Evolutionary conservation across 2,329 filamentous ascomycete genomes (phyloP).

Genomic region (Sclerotinia trifoliorum): DNA sequence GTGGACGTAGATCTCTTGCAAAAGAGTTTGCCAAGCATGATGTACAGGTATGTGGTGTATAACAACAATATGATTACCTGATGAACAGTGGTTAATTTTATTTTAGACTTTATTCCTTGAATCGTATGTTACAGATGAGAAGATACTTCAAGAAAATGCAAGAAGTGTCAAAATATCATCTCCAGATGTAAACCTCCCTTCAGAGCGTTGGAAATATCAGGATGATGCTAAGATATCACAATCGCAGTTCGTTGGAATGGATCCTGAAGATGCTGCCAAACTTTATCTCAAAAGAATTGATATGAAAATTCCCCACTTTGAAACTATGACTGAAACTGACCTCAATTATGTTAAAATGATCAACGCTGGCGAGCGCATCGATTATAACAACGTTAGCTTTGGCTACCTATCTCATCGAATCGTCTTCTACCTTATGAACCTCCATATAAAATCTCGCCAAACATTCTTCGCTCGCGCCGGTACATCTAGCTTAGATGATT

Average conservation of each 20-base stretch:
- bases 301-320: conserved; percentile 90
- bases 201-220: conserved; percentile 14
- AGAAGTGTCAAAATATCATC: conserved; percentile 97
- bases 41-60: conserved; percentile 63
- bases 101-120: conserved; percentile 89
- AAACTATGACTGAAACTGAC: conserved; percentile 92
- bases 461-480: conserved; percentile 93
- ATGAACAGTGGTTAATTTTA: conserved; percentile 24
- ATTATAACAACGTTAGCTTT: conserved; percentile 96
- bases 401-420: conserved; percentile 96
- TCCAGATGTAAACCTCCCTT: conserved; percentile 66
- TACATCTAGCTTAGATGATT: conserved; percentile 81
- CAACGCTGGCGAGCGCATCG: conserved; percentile 88
- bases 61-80: neutral
- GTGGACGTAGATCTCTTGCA: conserved; percentile 76
- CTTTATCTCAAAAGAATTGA: conserved; percentile 89
- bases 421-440: conserved; percentile 95
- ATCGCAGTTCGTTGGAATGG: conserved; percentile 81
- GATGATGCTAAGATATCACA: conserved; percentile 23
- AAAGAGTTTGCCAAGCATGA: conserved; percentile 98
- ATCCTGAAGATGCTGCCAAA: conserved; percentile 85
- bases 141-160: conserved; percentile 94
- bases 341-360: conserved; percentile 99
- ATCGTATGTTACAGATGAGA: conserved; percentile 89
- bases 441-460: conserved; percentile 92